Conservation (phyloP, 352 stramenopile species). For the Saprolegnia diclina region DNA sequence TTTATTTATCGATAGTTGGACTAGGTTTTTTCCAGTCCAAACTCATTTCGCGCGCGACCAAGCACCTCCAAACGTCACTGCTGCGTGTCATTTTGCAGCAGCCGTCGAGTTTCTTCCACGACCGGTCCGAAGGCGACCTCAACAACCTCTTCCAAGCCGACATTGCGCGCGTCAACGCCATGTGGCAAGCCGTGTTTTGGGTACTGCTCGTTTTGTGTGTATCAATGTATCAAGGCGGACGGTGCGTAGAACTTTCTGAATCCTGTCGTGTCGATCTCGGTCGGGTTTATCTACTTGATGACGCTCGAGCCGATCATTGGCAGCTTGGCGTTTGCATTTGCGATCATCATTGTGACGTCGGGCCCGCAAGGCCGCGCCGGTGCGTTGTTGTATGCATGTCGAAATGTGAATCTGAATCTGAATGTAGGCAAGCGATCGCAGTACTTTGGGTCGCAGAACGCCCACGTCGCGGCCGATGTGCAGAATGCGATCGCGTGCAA, state of each 20-base stretch:
- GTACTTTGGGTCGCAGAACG: slow-evolving; percentile 80
- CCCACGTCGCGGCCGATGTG: slow-evolving; percentile 81
- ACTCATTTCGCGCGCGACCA: slow-evolving; percentile 83
- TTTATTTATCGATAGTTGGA: too few relatives aligned
- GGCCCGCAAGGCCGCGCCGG: slow-evolving; percentile 74
- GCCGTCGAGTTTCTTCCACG: slow-evolving; percentile 72
- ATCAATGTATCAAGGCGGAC: not conserved
- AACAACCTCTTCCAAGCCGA: slow-evolving; percentile 88
- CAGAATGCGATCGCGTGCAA: slow-evolving; percentile 81
- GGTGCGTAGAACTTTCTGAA: slow-evolving; percentile 71
- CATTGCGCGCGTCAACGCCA: slow-evolving; percentile 73
- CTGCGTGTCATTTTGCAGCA: slow-evolving; percentile 77
- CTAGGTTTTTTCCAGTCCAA: slow-evolving; percentile 70
- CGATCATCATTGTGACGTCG: slow-evolving; percentile 68
- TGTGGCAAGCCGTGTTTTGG: slow-evolving; percentile 88
- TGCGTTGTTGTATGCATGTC: too few relatives aligned
- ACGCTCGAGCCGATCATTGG: slow-evolving; percentile 77
- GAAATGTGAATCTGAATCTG: too few relatives aligned
- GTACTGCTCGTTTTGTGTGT: not conserved
- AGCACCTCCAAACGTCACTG: slow-evolving; percentile 64
- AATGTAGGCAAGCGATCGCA: too few relatives aligned
- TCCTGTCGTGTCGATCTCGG: slow-evolving; percentile 65
- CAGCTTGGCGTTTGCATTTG: slow-evolving; percentile 79
- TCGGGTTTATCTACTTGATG: slow-evolving; percentile 80
- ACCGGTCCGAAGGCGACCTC: slow-evolving; percentile 80